phyloP scores from a whole-genome alignment of 768 basidiomycete genomes.

The Trametes meyenii region DNA sequence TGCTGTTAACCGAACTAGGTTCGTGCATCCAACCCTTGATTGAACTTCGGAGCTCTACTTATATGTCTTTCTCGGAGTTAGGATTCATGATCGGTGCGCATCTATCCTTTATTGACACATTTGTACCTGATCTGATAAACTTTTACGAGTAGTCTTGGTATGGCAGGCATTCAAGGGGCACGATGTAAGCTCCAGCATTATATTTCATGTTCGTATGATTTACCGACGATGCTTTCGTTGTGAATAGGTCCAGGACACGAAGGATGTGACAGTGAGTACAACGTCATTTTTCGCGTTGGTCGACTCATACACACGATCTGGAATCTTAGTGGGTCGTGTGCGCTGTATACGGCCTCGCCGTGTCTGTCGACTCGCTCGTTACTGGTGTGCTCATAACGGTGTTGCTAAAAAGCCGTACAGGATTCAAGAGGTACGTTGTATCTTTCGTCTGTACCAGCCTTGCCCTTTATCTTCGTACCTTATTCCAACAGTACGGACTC shows the following conservation, averaged over 20 bases:
- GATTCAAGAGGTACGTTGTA: neutral
- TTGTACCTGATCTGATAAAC: neutral
- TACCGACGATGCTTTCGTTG: too few relatives aligned
- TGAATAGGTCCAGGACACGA: too few relatives aligned
- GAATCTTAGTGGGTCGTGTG: constrained; percentile 1
- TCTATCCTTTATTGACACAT: neutral
- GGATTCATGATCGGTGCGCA: constrained; percentile 2
- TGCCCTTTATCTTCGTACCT: neutral
- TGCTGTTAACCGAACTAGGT: constrained; percentile 1
- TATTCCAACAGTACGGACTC: constrained; percentile 1
- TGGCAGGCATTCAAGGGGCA: neutral
- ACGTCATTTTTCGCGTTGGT: too few relatives aligned
- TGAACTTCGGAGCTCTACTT: neutral
- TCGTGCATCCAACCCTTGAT: neutral
- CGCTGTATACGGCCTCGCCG: neutral
- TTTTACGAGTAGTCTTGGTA: neutral
- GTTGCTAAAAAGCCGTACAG: neutral
- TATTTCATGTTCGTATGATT: neutral
- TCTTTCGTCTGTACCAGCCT: neutral
- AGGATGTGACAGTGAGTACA: too few relatives aligned
- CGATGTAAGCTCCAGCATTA: neutral
- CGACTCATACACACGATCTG: too few relatives aligned
- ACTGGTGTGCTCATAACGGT: neutral
- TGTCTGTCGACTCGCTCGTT: neutral
- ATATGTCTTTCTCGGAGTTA: too few relatives aligned